phyloP scores from a whole-genome alignment of 2,329 filamentous ascomycete genomes.

The Paradendryphiella salina region DNA sequence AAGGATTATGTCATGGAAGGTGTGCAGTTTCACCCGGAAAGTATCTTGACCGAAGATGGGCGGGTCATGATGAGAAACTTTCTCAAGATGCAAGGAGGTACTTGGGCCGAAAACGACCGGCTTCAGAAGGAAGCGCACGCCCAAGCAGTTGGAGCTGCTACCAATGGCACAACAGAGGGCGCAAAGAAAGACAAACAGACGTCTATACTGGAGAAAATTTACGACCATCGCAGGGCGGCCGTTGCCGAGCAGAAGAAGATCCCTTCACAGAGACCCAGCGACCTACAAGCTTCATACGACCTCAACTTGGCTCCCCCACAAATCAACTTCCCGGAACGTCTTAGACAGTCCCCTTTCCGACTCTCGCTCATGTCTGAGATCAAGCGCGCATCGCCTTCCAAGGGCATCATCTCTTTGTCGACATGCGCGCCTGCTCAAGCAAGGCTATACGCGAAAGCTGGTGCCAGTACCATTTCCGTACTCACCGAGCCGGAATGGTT shows the following conservation, averaged over 20 bases:
- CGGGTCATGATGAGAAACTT: conserved; percentile 93
- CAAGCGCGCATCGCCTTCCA: conserved; percentile 93
- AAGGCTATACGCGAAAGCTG: conserved; percentile 86
- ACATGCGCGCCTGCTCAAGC: conserved; percentile 90
- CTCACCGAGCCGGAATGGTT: conserved; percentile 99
- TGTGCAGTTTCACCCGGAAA: conserved; percentile 97
- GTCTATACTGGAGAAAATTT: conserved; percentile 91
- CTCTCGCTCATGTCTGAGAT: conserved; percentile 97
- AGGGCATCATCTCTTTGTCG: conserved; percentile 86
- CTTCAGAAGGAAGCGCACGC: conserved; percentile 49
- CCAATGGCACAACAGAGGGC: conserved; percentile 28
- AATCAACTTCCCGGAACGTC: conserved; percentile 75
- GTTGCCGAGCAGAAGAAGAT: conserved; percentile 81
- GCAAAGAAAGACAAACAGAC: conserved; percentile 62
- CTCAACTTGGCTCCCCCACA: conserved; percentile 82
- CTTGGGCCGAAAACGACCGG: conserved; percentile 79
- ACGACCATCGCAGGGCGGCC: conserved; percentile 73
- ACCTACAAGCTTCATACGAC: conserved; percentile 85
- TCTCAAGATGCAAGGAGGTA: conserved; percentile 81
- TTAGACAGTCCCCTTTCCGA: conserved; percentile 81
- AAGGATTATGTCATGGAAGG: conserved; percentile 90
- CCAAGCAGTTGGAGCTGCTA: conserved; percentile 38
- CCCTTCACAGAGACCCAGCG: conserved; percentile 78
- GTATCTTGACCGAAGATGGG: conserved; percentile 88
- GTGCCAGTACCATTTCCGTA: conserved; percentile 97